Conservation (phyloP, 148 eudicot genomes). For the Vaccinium macrocarpon region DNA sequence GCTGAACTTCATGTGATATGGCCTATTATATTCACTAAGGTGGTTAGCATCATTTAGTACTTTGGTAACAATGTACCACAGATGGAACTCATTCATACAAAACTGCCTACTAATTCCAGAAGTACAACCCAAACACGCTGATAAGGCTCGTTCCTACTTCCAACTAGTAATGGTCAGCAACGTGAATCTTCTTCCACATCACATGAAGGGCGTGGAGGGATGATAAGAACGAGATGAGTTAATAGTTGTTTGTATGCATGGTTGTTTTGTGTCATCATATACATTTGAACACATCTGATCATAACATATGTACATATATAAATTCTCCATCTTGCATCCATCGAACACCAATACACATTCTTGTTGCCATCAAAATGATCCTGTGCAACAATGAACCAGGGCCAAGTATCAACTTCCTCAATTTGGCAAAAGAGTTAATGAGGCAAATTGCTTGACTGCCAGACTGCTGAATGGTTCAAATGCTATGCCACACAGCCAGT, state of each 20-base stretch:
- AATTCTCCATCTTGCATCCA: neutral
- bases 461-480: neutral
- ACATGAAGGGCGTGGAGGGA: neutral
- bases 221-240: neutral
- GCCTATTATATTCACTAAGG: neutral
- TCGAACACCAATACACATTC: neutral
- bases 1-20: neutral
- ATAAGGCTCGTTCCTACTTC: neutral
- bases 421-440: neutral
- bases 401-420: neutral
- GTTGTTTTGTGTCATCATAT: neutral
- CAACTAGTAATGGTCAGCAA: neutral
- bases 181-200: conserved; percentile 5
- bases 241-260: neutral
- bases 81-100: conserved; percentile 4
- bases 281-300: neutral
- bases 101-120: neutral
- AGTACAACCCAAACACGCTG: neutral
- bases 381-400: neutral
- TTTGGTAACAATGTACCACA: neutral
- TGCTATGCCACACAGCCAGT: neutral
- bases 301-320: neutral
- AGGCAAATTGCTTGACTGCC: conserved; percentile 1
- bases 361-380: neutral
- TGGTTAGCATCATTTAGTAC: neutral